Evolutionary conservation across 371 early-diverging fungal species (phyloP), one percentile per base, ranked within the genome.

Genomic region (Mucor circinelloides): DNA sequence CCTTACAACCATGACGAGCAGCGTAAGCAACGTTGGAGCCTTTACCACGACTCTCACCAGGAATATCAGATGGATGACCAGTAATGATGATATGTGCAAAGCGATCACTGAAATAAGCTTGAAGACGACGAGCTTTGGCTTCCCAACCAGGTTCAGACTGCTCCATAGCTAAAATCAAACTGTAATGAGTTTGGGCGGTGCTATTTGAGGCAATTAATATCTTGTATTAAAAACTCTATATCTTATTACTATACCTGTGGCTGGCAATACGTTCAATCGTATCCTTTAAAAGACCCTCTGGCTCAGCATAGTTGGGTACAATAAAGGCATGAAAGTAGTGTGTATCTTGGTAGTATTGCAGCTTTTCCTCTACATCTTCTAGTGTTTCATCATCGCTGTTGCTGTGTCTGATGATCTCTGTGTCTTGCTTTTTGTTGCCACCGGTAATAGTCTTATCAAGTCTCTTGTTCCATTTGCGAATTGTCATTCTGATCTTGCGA

Each of bases 1-100:
- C 69, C 7, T 34, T 32, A 40, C 76, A 74, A n/a, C 78, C 78
- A 46, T 61, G 42, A 7, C 78, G 73, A 21, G 89, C 86, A 74
- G 92, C 92, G 82, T 86, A 89, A 6, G 90, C 85, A 8, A 91
- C 91, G 68, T 93, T 93, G 56, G 84, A 78, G 38, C 87, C 87
- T 69, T 93, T 93, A 25, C 93, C 93, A 25, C 90, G 83, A 40
- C 86, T 84, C 69, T 93, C 92, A 31, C 90, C 91, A 13, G 87
- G 87, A 21, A 87, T 69, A 64, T 85, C 81, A 23, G 73, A 59
- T 2, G 92, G 92, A 74, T 93, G 93, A 10, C 88, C 80, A 23
- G 93, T 90, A 57, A 85, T 82, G 32, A 87, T 80, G 34, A 83
- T 73, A 5, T 80, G 73, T 1, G 69, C 61, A 70, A 83, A 83